phyloP scores from a whole-genome alignment of 2,329 filamentous ascomycete species.

The Fusarium agapanthi region DNA sequence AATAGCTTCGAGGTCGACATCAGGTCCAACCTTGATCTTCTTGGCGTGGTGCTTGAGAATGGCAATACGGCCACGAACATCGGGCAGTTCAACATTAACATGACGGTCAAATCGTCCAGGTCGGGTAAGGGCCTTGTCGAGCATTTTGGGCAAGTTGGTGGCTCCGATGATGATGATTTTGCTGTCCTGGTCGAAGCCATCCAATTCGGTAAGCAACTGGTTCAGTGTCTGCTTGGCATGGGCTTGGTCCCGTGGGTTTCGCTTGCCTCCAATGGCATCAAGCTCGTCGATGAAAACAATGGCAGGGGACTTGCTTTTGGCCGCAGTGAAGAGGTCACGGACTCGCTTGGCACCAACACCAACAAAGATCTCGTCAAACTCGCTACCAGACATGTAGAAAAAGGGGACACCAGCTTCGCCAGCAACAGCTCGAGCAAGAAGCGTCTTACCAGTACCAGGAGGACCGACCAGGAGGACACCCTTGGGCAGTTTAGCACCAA shows the following conservation, averaged over 20 bases:
- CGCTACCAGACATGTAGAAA: conserved; percentile 99
- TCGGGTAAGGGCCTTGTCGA: conserved; percentile 93
- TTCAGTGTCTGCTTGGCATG: conserved; percentile 98
- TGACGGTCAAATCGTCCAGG: conserved; percentile 97
- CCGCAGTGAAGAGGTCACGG: conserved; percentile 86
- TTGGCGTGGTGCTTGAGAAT: conserved; percentile 95
- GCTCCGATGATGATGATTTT: conserved; percentile 96
- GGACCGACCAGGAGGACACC: conserved; percentile 94
- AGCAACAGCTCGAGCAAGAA: conserved; percentile 92
- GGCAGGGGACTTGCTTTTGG: conserved; percentile 84
- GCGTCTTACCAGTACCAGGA: conserved; percentile 96
- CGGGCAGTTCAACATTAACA: conserved; percentile 86
- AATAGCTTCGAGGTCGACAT: conserved; percentile 85
- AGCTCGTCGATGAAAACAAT: conserved; percentile 97
- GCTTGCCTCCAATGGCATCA: conserved; percentile 92
- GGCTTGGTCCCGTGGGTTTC: conserved; percentile 90
- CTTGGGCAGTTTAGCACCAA: conserved; percentile 96
- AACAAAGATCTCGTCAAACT: conserved; percentile 98
- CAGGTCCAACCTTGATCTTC: conserved; percentile 81
- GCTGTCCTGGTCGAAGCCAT: conserved; percentile 94
- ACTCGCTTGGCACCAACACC: conserved; percentile 97
- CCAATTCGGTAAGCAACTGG: conserved; percentile 94
- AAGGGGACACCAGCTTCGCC: conserved; percentile 98
- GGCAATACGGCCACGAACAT: conserved; percentile 90
- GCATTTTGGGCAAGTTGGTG: conserved; percentile 92